A percentile compares a stretch with the other conserved stretches of the same genome.
These are phyloP conservation scores for Alternaria triticimaculans DNA, from an alignment of 2,329 filamentous ascomycete genomes.

Conservation along the genomic window DNA sequence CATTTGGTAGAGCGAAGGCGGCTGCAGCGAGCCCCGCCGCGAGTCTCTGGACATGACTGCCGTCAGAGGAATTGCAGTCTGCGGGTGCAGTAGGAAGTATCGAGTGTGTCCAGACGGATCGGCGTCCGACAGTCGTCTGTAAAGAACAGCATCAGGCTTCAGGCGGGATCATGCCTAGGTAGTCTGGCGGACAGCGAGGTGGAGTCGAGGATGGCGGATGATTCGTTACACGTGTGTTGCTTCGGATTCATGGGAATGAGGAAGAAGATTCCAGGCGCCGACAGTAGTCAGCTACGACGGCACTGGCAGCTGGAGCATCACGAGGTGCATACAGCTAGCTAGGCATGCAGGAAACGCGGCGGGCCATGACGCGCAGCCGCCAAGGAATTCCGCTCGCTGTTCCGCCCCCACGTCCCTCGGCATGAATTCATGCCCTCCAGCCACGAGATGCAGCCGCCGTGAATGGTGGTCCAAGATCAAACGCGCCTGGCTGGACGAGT, in stretches of 20 bases:
- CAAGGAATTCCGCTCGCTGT: constrained; percentile 3
- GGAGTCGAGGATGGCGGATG: background rate
- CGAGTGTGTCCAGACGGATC: constrained; percentile 6
- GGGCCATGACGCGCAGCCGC: constrained; percentile 20
- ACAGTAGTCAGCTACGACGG: constrained; percentile 7
- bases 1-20: constrained; percentile 73
- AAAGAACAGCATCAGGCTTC: constrained; percentile 32
- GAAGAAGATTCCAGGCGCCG: background rate
- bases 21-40: constrained; percentile 27
- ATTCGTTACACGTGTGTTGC: constrained; percentile 5
- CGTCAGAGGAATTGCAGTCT: background rate
- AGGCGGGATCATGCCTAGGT: constrained; percentile 2
- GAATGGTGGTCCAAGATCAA: background rate
- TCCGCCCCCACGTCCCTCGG: background rate
- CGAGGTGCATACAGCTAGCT: constrained; percentile 4
- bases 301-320: constrained; percentile 1
- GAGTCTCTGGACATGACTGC: constrained; percentile 37
- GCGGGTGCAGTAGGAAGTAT: constrained; percentile 1
- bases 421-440: background rate
- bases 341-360: background rate
- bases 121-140: constrained; percentile 10
- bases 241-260: background rate
- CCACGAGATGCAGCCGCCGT: constrained; percentile 1
- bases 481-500: background rate
- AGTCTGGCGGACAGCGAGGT: background rate